Evolutionary conservation across 192 early-diverging fungal species (phyloP).

Genomic region (Lobulomyces angularis): DNA sequence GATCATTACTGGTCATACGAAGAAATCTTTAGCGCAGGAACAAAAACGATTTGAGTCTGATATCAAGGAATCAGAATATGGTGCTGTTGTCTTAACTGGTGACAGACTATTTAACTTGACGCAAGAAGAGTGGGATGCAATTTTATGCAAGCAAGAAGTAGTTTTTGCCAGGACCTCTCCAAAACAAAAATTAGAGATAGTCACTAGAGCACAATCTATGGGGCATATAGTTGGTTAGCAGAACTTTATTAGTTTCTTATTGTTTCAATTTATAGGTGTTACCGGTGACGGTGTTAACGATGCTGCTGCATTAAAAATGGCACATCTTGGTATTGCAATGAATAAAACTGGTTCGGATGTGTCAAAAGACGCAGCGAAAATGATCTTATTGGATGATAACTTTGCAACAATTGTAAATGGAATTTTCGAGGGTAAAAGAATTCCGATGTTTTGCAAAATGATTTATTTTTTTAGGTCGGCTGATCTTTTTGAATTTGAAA

Average conservation of each 20-base stretch:
- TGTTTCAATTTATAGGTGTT: too few relatives aligned
- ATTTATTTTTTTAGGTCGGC: slow-evolving; percentile 27
- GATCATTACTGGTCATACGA: not conserved
- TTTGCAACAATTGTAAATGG: slow-evolving; percentile 85
- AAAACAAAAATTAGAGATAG: slow-evolving; percentile 89
- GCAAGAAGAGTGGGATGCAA: slow-evolving; percentile 68
- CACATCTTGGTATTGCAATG: slow-evolving; percentile 96
- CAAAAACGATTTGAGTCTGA: slow-evolving; percentile 8
- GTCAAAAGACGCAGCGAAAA: slow-evolving; percentile 82
- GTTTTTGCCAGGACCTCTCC: slow-evolving; percentile 91
- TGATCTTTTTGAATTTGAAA: slow-evolving; percentile 91
- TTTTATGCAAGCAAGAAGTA: slow-evolving; percentile 74
- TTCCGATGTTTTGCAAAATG: not conserved
- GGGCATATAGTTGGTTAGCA: slow-evolving; percentile 94
- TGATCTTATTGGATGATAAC: slow-evolving; percentile 96
- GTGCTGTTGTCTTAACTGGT: slow-evolving; percentile 69
- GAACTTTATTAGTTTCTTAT: too few relatives aligned
- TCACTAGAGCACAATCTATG: slow-evolving; percentile 69
- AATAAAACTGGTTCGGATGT: slow-evolving; percentile 90
- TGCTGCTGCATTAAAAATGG: slow-evolving; percentile 84
- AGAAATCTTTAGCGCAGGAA: not conserved
- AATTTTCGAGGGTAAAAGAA: slow-evolving; percentile 68
- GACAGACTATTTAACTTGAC: slow-evolving; percentile 56
- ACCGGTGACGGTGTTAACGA: slow-evolving; percentile 97
- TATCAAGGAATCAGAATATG: slow-evolving; percentile 57